Evolutionary conservation across 805 yeast genomes (phyloP).

Genomic region (Soucietia sequanensis): DNA sequence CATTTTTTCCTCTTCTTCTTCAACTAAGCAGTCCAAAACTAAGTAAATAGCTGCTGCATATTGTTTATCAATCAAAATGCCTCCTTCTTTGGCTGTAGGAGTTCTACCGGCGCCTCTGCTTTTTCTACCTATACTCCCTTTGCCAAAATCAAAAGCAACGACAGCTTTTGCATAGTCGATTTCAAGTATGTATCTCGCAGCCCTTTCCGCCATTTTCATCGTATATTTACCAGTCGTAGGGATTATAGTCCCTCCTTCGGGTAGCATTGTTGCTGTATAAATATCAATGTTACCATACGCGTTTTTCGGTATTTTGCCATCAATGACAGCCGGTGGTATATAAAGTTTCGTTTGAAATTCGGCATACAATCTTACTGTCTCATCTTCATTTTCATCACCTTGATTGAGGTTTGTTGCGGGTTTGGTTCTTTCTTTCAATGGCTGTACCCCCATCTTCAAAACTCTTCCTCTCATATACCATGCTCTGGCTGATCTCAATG

Average conservation of each 20-base stretch:
- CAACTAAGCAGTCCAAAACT: slow-evolving; percentile 48
- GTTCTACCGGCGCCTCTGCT: slow-evolving; percentile 30
- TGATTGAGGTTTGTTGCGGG: slow-evolving; percentile 5
- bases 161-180: slow-evolving; percentile 88
- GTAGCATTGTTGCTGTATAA: slow-evolving; percentile 78
- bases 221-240: slow-evolving; percentile 20
- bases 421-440: slow-evolving; percentile 49
- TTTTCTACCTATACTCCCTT: slow-evolving; percentile 18
- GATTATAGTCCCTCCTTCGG: slow-evolving; percentile 69
- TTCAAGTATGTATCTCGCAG: slow-evolving; percentile 61
- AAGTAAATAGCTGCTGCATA: slow-evolving; percentile 57
- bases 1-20: slow-evolving; percentile 48
- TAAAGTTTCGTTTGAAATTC: slow-evolving; percentile 74
- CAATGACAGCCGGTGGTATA: slow-evolving; percentile 60
- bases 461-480: slow-evolving; percentile 86
- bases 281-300: slow-evolving; percentile 83
- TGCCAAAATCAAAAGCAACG: slow-evolving; percentile 73
- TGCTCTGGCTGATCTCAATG: slow-evolving; percentile 69
- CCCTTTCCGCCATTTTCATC: slow-evolving; percentile 55
- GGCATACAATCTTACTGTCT: slow-evolving; percentile 61
- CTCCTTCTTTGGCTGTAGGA: slow-evolving; percentile 67
- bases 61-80: slow-evolving; percentile 70
- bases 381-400: slow-evolving; percentile 53
- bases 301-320: slow-evolving; percentile 73
- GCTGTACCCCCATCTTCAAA: slow-evolving; percentile 67